Evolutionary conservation across 148 eudicot species (phyloP), one percentile per base, ranked within the genome.

Genomic region (Nepenthes gracilis): DNA sequence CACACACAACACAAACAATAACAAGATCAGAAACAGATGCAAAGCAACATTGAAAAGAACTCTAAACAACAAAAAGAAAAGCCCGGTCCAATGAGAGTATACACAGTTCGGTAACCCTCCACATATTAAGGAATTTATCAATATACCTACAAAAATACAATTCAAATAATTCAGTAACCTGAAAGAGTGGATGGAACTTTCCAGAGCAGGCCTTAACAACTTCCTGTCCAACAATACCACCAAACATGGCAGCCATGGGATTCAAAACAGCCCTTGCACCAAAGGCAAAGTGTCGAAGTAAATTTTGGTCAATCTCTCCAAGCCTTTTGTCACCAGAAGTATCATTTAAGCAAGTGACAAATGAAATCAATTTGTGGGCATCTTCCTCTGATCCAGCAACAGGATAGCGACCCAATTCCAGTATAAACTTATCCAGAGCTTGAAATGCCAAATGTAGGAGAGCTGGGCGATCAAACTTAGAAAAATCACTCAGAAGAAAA

Each of bases 201-300:
- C 86, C 88, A 55, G 93, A 86, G 75, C 93, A 86, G 54, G 93
- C 93, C 76, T 86, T 86, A 36, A 86, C 72, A 59, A 83, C 84
- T 78, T 86, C 93, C 72, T 86, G 93, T 36, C 93, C 93, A 70
- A 86, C 93, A 77, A 86, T 80, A 62, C 93, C 93, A 54, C 93
- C 93, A 75, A 86, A 86, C 86, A 83, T 83, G 2, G 93, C 85
- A 70, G 88, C 88, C 94, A 86, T 81, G 57, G 88, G 88, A 72
- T 81, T 86, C 43, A 86, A 61, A 50, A 86, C 84, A 50, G 88
- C 88, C 75, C 67, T 74, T 54, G 88, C 77, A 69, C 94, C 94
- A 64, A 67, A 83, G 32, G 94, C 88, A 66, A 86, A 86, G 70
- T 70, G 70, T 15, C 75, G 76, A 37, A 86, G 74, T 63, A 81